phyloP scores from a whole-genome alignment of 106 monocot genomes.

The Cymbidium sinense region DNA sequence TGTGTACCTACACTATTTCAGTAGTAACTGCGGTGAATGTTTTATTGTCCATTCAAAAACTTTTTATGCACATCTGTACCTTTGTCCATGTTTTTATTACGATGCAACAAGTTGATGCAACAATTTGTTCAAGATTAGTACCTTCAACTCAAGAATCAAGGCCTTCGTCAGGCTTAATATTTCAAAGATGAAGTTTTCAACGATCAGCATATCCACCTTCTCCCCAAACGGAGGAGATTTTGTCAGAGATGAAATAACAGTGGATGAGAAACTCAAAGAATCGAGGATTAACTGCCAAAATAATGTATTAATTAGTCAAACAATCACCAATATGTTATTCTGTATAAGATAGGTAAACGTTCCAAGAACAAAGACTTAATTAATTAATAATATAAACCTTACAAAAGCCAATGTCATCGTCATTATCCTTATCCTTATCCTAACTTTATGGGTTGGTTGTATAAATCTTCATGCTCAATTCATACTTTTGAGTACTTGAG shows the following conservation, averaged over 20 bases:
- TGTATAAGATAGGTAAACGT: background rate
- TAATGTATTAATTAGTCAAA: conserved; percentile 8
- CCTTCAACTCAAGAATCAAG: conserved; percentile 66
- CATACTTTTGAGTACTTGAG: background rate
- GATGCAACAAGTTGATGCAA: background rate
- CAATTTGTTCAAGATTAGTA: conserved; percentile 17
- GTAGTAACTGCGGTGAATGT: background rate
- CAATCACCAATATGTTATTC: background rate
- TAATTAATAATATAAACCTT: background rate
- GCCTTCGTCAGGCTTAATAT: conserved; percentile 50
- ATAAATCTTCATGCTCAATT: background rate
- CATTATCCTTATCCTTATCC: background rate
- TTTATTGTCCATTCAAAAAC: background rate
- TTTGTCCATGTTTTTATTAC: background rate
- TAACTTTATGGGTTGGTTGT: background rate
- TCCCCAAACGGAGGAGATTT: conserved; percentile 38
- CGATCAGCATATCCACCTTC: conserved; percentile 25
- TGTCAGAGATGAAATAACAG: conserved; percentile 32
- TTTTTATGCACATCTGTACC: background rate
- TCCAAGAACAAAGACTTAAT: background rate
- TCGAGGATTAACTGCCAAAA: conserved; percentile 63
- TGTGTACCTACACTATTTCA: background rate
- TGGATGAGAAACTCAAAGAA: conserved; percentile 51
- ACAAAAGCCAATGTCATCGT: background rate
- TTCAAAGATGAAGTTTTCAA: conserved; percentile 62